Evolutionary conservation across 106 monocot genomes (phyloP).

Genomic region (Cymbidium sinense): DNA sequence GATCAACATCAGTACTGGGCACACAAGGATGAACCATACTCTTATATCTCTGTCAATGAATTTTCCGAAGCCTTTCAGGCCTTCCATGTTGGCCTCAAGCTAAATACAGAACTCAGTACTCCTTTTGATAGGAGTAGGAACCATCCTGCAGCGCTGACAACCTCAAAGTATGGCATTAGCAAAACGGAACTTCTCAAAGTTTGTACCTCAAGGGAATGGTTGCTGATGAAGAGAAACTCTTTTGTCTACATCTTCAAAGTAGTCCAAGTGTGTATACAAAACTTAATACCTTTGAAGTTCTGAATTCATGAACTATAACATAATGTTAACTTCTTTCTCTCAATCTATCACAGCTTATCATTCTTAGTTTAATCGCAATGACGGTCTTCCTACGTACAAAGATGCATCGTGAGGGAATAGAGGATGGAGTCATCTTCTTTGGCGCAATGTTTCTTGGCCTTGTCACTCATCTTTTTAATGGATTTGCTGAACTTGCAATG

Average conservation of each 20-base stretch:
- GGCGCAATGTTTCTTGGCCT: conserved; percentile 55
- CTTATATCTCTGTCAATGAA: conserved; percentile 33
- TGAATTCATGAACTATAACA: neutral
- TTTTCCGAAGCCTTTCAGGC: conserved; percentile 36
- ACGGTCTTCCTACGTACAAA: conserved; percentile 61
- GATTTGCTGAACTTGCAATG: conserved; percentile 51
- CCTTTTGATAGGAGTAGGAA: conserved; percentile 38
- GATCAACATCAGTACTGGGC: conserved; percentile 54
- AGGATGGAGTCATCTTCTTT: conserved; percentile 39
- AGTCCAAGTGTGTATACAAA: conserved; percentile 18
- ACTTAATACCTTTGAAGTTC: neutral
- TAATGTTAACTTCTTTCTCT: neutral
- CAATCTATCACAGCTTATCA: conserved; percentile 32
- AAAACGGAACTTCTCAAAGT: conserved; percentile 38
- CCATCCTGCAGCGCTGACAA: conserved; percentile 45
- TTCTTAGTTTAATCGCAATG: conserved; percentile 43
- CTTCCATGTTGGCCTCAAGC: conserved; percentile 27
- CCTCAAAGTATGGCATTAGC: conserved; percentile 32
- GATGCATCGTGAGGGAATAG: conserved; percentile 35
- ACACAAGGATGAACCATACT: conserved; percentile 28
- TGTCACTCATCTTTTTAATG: conserved; percentile 47
- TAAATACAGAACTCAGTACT: conserved; percentile 23
- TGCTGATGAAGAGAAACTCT: conserved; percentile 55
- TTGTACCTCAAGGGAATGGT: conserved; percentile 20
- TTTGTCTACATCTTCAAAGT: conserved; percentile 45